Conservation (phyloP, 2,329 filamentous ascomycete species). For the Trichocomaceae sp. region DNA sequence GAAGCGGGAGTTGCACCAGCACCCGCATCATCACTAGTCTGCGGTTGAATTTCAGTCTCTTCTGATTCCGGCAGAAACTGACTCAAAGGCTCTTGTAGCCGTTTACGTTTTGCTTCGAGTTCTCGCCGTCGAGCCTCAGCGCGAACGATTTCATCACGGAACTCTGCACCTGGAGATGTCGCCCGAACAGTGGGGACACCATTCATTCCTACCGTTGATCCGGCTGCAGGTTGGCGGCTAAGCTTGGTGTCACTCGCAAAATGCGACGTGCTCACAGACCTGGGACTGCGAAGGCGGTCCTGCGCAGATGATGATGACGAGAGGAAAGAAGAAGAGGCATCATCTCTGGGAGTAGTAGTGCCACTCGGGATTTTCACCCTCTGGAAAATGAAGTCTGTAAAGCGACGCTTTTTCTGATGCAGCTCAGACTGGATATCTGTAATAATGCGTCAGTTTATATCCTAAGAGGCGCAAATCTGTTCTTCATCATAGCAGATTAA, state of each 20-base stretch:
- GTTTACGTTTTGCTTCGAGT: slow-evolving; percentile 23
- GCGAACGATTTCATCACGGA: slow-evolving; percentile 29
- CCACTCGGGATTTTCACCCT: slow-evolving; percentile 28
- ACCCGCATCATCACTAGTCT: background rate
- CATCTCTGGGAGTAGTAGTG: slow-evolving; percentile 12
- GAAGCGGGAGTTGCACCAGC: slow-evolving; percentile 16
- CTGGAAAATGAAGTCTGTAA: slow-evolving; percentile 44
- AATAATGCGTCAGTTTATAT: background rate
- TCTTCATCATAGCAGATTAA: background rate
- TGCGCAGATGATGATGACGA: slow-evolving; percentile 18
- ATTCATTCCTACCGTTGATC: slow-evolving; percentile 14
- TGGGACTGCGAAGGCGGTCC: slow-evolving; percentile 25
- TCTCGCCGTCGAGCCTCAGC: slow-evolving; percentile 24
- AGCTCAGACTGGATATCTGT: slow-evolving; percentile 41
- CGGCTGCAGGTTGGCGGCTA: background rate
- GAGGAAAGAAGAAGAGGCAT: slow-evolving; percentile 10
- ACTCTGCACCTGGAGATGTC: slow-evolving; percentile 38
- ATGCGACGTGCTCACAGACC: slow-evolving; percentile 29
- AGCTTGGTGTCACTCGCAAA: slow-evolving; percentile 8
- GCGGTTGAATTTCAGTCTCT: background rate
- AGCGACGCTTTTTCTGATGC: slow-evolving; percentile 42
- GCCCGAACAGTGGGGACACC: slow-evolving; percentile 35
- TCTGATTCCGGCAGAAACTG: slow-evolving; percentile 5
- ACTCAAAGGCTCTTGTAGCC: slow-evolving; percentile 22
- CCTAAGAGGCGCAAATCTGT: background rate